Percentiles rank a stretch among this genome's conserved stretches.
These are phyloP conservation scores for Solanum rostratum DNA, from an alignment of 257 asterid genomes.

Conservation along the genomic window DNA sequence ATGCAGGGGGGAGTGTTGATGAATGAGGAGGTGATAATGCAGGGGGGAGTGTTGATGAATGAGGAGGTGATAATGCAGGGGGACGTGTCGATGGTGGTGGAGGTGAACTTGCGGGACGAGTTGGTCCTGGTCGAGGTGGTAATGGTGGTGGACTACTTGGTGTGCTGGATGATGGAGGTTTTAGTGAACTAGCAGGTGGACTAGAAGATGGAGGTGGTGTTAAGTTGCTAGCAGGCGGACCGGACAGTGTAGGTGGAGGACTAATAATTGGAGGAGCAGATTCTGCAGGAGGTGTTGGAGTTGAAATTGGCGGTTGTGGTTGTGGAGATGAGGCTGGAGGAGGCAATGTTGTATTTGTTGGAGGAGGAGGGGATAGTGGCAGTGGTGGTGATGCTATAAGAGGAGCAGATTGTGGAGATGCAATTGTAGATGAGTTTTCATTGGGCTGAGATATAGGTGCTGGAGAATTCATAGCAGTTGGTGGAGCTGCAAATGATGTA, in stretches of 20 bases:
- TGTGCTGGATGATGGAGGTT: background rate
- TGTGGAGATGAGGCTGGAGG: background rate
- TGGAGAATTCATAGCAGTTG: slow-evolving; percentile 1
- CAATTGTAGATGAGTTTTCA: background rate
- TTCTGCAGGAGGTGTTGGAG: slow-evolving; percentile 9
- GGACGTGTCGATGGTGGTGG: slow-evolving; percentile 2
- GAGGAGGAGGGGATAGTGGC: background rate
- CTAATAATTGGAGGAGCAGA: slow-evolving; percentile 2
- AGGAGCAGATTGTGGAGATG: background rate
- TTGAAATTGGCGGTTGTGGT: background rate
- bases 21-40: background rate
- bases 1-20: background rate
- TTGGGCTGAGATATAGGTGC: background rate
- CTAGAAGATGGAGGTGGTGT: slow-evolving; percentile 6
- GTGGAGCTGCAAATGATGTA: slow-evolving; percentile 11
- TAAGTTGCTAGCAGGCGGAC: background rate
- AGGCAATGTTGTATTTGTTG: background rate
- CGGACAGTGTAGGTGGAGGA: slow-evolving; percentile 1
- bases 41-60: slow-evolving; percentile 1
- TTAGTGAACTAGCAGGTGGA: background rate
- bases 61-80: background rate
- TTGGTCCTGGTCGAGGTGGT: slow-evolving; percentile 11
- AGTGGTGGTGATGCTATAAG: slow-evolving; percentile 7
- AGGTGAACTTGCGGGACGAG: background rate
- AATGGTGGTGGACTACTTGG: slow-evolving; percentile 1